Base-by-base conservation (phyloP, 2,329 filamentous ascomycete genomes). In the Phoma herbarum region DNA sequence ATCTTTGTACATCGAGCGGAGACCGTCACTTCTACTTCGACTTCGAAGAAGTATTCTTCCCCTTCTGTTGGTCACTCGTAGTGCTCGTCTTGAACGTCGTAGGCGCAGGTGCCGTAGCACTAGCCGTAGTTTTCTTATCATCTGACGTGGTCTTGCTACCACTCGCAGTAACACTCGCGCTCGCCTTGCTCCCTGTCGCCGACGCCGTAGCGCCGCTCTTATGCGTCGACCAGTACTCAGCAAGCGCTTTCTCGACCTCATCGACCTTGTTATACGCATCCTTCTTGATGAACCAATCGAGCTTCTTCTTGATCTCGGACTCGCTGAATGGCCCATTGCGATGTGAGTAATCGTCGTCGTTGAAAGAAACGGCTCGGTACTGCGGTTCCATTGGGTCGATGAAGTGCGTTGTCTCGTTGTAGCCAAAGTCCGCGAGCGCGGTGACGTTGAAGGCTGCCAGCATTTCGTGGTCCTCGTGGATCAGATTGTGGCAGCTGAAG, bases 401-500 rank as follows among this genome's bases (percentile, higher is more conserved):
- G 52, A 74, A 71, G n/a, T 67, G 63, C 5, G 74, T 77, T 26
- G 69, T 73, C 29, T 77, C 72, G 6, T 62, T 55, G 35, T 76
- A 76, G 2, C 74, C 73, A 29, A 62, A 72, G 45, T 73, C 58
- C 2, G 37, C 35, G 3, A 81, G 70, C 1, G 61, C 64, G 1
- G 77, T 77, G 29, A 79, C 73, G 57, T 81, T 79, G 66, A 81
- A 79, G 1, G 75, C 79, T 5, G 71, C 79, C 72, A 81, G 75
- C 79, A 81, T 80, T 35, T 77, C 74, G 55, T 80, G 69, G 59
- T 81, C 79, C 64, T 81, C 79, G 66, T 81, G 79, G 48, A 81
- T 72, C 5, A 81, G 67, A 51, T 81, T 80, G 67, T 81, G 79
- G 74, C 77, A 78, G 51, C 50, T 53, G 41, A 4, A 42, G 8